Evolutionary conservation across 164 flowering plant genomes (phyloP), one percentile per base, ranked within the genome.

Genomic region (Nymphaea colorata): DNA sequence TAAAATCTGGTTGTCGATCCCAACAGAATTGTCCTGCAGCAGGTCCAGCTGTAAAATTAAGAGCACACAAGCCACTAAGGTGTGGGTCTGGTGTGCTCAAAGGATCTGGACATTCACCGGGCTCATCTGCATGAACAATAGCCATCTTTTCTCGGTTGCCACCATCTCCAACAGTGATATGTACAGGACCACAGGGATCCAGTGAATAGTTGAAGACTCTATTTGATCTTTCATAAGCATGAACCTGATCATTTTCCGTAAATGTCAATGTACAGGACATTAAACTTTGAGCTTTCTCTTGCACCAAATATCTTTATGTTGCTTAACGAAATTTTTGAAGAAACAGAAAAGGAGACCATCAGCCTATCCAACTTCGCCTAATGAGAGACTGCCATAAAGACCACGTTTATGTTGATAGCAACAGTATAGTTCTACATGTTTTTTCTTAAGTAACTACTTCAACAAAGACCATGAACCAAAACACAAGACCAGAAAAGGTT

Each of bases 191-290:
- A 78, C 97, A 94, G 6, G 91, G 93, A 75, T 94, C 93, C 70
- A 94, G 75, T 5, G 80, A 73, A 76, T 94, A 90, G 80, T 94
- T 89, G 44, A 80, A 91, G 6, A 91, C 96, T 75, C 97, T 77
- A 72, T 94, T 91, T 65, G 97, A 88, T 72, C 99, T 85, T 82
- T 94, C 99, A 75, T 94, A 94, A 17, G 97, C 97, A 81, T 91
- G 95, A 68, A 94, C 97, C 97, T 93, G 77, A 17, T 43, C 57
- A 51, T 8, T 51, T 5, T 8, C 36, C 36, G 36, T 1, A 47
- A 25, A 25, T 25, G 36, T 25, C 36, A 25, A 25, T 25, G 36
- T 25, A 25, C 36, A 25, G 36, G 36, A 25, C 36, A 25, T 25
- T 25, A 25, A 25, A 25, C 36, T 25, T 25, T 25, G 36, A 25